Evolutionary conservation across 1,139 yeast genomes (phyloP).

Genomic region (Suhomyces bolitotheri): DNA sequence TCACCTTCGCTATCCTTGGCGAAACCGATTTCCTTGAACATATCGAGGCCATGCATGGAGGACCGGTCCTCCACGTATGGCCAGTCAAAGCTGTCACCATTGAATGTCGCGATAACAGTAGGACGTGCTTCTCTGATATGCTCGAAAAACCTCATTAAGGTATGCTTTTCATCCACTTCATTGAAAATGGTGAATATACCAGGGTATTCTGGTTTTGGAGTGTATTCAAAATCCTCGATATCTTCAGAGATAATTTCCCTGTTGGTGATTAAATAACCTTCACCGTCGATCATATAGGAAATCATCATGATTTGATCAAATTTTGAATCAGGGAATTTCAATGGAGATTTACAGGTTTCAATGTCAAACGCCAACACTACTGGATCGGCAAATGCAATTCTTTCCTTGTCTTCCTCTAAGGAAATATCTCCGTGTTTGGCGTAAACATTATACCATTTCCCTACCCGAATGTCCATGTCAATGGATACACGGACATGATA

Average conservation of each 20-base stretch:
- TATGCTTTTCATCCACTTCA: constrained; percentile 79
- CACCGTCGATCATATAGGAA: constrained; percentile 98
- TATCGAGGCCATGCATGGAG: constrained; percentile 75
- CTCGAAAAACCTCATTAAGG: constrained; percentile 77
- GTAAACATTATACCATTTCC: constrained; percentile 91
- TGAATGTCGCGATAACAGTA: constrained; percentile 93
- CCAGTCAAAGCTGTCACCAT: constrained; percentile 99
- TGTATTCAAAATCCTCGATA: constrained; percentile 94
- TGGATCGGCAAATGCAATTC: constrained; percentile 95
- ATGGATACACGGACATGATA: constrained; percentile 95
- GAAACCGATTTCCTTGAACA: constrained; percentile 95
- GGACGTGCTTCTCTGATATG: constrained; percentile 88
- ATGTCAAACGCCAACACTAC: constrained; percentile 96
- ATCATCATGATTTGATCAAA: constrained; percentile 99
- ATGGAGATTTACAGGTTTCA: constrained; percentile 95
- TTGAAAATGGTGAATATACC: constrained; percentile 89
- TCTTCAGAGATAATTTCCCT: constrained; percentile 93
- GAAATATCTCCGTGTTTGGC: constrained; percentile 57
- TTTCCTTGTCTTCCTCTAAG: constrained; percentile 65
- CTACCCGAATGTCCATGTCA: constrained; percentile 81
- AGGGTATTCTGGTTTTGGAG: constrained; percentile 95
- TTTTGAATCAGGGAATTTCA: constrained; percentile 91
- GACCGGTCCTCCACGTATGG: constrained; percentile 95
- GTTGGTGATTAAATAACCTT: constrained; percentile 90
- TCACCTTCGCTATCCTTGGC: constrained; percentile 88